Evolutionary conservation across 305 asterid genomes (phyloP).

Genomic region (Plantago coronopus): DNA sequence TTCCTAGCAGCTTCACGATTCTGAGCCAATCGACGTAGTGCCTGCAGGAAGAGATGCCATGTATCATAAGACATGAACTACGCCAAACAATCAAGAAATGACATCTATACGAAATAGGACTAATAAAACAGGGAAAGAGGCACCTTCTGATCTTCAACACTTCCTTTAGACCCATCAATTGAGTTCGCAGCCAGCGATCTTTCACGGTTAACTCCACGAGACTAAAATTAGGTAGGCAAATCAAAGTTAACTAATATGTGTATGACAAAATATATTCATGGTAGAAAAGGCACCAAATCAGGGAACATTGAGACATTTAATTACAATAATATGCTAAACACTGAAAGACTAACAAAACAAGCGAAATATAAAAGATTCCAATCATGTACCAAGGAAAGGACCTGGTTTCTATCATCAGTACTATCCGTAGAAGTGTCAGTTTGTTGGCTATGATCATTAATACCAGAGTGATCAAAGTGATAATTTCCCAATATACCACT

Average conservation of each 20-base stretch:
- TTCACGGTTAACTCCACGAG: conserved; percentile 41
- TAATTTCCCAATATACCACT: conserved; percentile 47
- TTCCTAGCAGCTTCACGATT: conserved; percentile 95
- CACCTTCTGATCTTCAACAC: conserved; percentile 79
- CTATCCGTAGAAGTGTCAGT: conserved; percentile 90
- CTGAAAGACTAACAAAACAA: background rate
- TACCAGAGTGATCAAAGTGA: conserved; percentile 30
- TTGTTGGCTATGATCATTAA: conserved; percentile 69
- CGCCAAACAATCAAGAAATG: too few species aligned
- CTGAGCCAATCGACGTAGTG: conserved; percentile 82
- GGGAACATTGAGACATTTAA: background rate
- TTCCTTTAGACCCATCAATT: conserved; percentile 42
- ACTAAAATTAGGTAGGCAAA: conserved; percentile 35
- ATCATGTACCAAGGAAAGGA: background rate
- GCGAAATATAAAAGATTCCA: too few species aligned
- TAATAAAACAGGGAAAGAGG: too few species aligned
- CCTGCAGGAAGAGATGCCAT: conserved; percentile 35
- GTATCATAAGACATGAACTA: too few species aligned
- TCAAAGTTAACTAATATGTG: conserved; percentile 11
- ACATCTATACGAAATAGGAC: too few species aligned
- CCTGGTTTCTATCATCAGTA: conserved; percentile 78
- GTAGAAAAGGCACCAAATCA: background rate
- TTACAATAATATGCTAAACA: background rate
- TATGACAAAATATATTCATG: background rate
- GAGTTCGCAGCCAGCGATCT: conserved; percentile 46